Percentiles rank a stretch among this genome's conserved stretches.
phyloP scores from a whole-genome alignment of 306 rosid species.

The Carpinus fangiana region DNA sequence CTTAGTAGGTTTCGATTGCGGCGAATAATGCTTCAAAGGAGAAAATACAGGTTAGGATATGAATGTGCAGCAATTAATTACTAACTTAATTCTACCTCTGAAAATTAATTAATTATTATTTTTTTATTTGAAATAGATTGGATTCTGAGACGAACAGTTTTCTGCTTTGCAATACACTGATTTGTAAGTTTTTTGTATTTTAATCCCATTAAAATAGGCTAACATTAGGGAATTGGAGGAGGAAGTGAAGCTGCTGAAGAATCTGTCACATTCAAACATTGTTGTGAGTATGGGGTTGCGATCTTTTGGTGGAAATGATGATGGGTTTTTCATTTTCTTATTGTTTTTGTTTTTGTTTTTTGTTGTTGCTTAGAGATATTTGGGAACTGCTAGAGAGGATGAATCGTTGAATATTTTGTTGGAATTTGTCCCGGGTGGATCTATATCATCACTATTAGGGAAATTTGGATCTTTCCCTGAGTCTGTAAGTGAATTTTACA shows the following conservation, averaged over 20 bases:
- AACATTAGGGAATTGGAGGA: conserved; percentile 88
- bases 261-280: conserved; percentile 86
- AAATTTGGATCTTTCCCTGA: conserved; percentile 92
- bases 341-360: not conserved
- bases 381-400: conserved; percentile 90
- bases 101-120: not conserved
- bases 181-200: conserved; percentile 10
- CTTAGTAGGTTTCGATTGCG: conserved; percentile 70
- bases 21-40: conserved; percentile 67
- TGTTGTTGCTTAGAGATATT: conserved; percentile 55
- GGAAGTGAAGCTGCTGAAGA: conserved; percentile 86
- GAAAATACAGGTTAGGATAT: conserved; percentile 65
- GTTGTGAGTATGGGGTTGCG: conserved; percentile 57
- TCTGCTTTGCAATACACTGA: conserved; percentile 26
- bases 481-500: conserved; percentile 61
- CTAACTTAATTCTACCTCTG: not conserved
- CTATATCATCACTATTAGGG: conserved; percentile 85
- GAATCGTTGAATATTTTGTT: conserved; percentile 81
- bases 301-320: conserved; percentile 12
- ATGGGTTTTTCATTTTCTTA: conserved; percentile 9
- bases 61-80: not conserved
- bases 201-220: conserved; percentile 48
- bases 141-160: not conserved
- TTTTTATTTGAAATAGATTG: not conserved
- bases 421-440: conserved; percentile 96